phyloP scores from a whole-genome alignment of 2,329 filamentous ascomycete species.

The Canariomyces notabilis region DNA sequence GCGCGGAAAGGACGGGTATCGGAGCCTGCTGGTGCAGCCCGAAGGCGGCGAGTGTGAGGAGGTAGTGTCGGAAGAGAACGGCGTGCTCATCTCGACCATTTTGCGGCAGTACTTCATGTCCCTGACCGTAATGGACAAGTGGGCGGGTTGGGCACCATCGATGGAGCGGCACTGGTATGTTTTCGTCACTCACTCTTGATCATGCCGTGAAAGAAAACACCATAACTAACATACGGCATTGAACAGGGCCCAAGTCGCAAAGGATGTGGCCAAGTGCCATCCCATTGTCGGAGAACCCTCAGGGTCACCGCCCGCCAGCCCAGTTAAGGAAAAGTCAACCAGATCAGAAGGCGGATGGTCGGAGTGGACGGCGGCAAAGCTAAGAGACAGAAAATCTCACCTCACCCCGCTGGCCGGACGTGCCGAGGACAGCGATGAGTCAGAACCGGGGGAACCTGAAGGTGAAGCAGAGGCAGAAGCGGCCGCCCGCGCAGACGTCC shows the following conservation, averaged over 20 bases:
- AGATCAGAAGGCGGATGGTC: slow-evolving; percentile 30
- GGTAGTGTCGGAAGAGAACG: slow-evolving; percentile 79
- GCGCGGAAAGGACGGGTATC: slow-evolving; percentile 80
- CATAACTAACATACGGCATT: not conserved
- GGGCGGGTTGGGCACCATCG: slow-evolving; percentile 64
- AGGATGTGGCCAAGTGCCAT: slow-evolving; percentile 18
- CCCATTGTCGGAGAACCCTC: slow-evolving; percentile 15
- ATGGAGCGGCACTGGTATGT: slow-evolving; percentile 59
- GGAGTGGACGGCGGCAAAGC: slow-evolving; percentile 33
- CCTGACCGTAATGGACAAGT: slow-evolving; percentile 72
- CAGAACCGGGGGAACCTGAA: slow-evolving; percentile 27
- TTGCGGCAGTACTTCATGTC: slow-evolving; percentile 89
- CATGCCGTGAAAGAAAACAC: not conserved
- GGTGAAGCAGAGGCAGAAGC: slow-evolving; percentile 33
- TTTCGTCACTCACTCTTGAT: not conserved
- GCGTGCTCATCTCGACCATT: slow-evolving; percentile 79
- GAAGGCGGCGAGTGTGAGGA: slow-evolving; percentile 74
- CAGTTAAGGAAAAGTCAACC: not conserved
- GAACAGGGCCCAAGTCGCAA: slow-evolving; percentile 14
- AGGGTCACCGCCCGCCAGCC: not conserved
- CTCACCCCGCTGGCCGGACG: slow-evolving; percentile 35
- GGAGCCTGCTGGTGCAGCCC: slow-evolving; percentile 65
- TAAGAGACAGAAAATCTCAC: slow-evolving; percentile 32
- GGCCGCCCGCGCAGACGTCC: slow-evolving; percentile 32
- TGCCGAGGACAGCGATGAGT: slow-evolving; percentile 30